Base-by-base conservation (phyloP, 805 yeast species). In the Barnettozyma wickerhamii region DNA sequence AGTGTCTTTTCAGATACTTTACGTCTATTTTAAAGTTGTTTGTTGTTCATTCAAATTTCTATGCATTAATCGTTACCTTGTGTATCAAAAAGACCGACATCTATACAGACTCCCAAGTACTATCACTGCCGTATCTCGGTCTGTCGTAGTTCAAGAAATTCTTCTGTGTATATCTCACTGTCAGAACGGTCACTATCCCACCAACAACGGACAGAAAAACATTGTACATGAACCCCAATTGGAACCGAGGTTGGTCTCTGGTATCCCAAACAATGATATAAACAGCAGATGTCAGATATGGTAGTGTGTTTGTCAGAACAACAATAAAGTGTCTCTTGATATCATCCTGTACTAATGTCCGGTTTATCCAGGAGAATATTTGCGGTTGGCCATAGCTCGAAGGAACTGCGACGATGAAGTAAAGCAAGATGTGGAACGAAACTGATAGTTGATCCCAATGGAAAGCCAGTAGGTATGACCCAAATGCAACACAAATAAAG, bases 331-430 rank as follows among this genome's bases (percentile, higher is more conserved):
- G 56, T 19, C 69, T 41, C 38, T 54, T 38, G n/a, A 41, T 7
- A 27, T 45, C 48, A 26, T 45, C 43, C 10, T 37, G 30, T 4
- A 29, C 36, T 17, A 74, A 52, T 15, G 69, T 50, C 26, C 75
- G 60, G 47, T 75, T 75, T 30, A 75, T 67, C 81, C 81, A 76
- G 5, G 77, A 63, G 42, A 67, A 75, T 6, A 75, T 70, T 45
- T 70, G 70, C 4, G 79, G 79, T 58, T 72, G 79, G 3, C 77
- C 79, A 71, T 70, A 74, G 7, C 71, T 55, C 0, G 71, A 60
- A 6, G 79, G 77, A 10, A 70, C 55, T 3, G 77, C 75, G 5
- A 71, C 58, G 33, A 74, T 42, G 43, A 66, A 74, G 51, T 72
- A 76, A 14, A 68, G 58, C 9, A 70, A 54, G 69, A 76, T 74